phyloP scores from a whole-genome alignment of 176 grass and related monocot genomes.

The Luzula sylvatica region DNA sequence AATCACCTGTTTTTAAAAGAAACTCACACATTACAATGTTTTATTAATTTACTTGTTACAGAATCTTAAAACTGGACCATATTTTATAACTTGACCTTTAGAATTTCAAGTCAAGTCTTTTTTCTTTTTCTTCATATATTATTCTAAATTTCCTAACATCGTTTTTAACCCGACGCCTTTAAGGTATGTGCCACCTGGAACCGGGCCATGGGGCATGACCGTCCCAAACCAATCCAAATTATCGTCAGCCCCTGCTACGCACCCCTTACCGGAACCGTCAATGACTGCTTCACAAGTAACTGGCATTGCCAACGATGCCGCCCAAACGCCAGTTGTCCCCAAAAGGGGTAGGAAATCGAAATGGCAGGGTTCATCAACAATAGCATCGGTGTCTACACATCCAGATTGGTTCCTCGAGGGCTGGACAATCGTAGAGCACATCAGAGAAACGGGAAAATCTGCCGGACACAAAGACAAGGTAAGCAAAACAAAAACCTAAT shows the following conservation, averaged over 20 bases:
- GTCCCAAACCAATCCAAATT: too few species aligned
- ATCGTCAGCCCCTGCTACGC: too few species aligned
- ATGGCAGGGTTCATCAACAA: neutral
- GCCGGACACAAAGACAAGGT: constrained; percentile 13
- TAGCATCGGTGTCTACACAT: neutral
- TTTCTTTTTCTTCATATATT: too few species aligned
- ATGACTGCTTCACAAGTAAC: too few species aligned
- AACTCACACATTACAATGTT: neutral
- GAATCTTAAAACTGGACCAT: too few species aligned
- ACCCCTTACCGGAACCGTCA: too few species aligned
- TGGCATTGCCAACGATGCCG: too few species aligned
- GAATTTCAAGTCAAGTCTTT: neutral
- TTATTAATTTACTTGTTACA: too few species aligned
- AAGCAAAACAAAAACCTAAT: too few species aligned
- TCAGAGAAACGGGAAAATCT: neutral
- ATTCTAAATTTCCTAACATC: neutral
- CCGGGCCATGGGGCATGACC: neutral
- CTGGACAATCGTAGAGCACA: neutral
- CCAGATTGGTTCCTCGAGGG: constrained; percentile 18
- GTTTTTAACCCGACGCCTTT: constrained; percentile 6
- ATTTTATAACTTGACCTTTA: neutral
- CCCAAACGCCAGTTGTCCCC: neutral
- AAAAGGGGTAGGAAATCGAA: neutral
- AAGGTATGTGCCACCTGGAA: neutral
- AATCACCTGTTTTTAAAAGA: neutral